Conservation (phyloP, 139 green algal genomes). For the Coelastrella sp. region DNA sequence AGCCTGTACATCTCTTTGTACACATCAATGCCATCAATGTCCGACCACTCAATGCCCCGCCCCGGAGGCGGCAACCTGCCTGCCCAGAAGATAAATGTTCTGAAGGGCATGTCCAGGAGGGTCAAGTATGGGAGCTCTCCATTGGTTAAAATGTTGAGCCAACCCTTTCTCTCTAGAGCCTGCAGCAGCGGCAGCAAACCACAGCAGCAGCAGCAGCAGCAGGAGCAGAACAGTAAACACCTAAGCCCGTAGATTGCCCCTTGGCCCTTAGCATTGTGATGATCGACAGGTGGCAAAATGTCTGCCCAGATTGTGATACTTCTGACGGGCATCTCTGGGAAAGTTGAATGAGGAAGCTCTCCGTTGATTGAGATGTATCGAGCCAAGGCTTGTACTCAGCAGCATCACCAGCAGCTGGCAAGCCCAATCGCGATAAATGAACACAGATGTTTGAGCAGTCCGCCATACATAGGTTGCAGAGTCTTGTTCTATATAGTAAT, state of each 20-base stretch:
- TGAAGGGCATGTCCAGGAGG: conserved; percentile 46
- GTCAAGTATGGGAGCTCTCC: conserved; percentile 19
- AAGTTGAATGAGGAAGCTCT: neutral
- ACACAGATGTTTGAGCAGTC: too few relatives aligned
- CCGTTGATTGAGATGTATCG: neutral
- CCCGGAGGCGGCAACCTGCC: neutral
- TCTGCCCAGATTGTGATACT: conserved; percentile 28
- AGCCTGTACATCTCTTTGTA: conserved; percentile 48
- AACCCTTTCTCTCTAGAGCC: conserved; percentile 26
- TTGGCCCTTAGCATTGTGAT: too few relatives aligned
- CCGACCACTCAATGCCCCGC: neutral
- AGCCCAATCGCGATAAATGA: too few relatives aligned
- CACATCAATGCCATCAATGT: conserved; percentile 43
- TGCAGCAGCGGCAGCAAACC: neutral
- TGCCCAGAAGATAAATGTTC: conserved; percentile 28
- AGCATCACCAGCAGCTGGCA: neutral
- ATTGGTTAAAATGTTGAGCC: neutral
- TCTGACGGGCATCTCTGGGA: conserved; percentile 40
- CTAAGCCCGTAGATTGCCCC: too few relatives aligned
- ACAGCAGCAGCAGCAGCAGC: neutral
- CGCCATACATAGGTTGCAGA: too few relatives aligned
- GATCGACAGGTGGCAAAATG: neutral
- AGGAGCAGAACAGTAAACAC: neutral
- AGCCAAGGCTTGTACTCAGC: conserved; percentile 10
- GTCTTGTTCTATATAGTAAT: too few relatives aligned